Evolutionary conservation across 2,329 filamentous ascomycete species (phyloP).

Genomic region (Akanthomyces dipterigenus): DNA sequence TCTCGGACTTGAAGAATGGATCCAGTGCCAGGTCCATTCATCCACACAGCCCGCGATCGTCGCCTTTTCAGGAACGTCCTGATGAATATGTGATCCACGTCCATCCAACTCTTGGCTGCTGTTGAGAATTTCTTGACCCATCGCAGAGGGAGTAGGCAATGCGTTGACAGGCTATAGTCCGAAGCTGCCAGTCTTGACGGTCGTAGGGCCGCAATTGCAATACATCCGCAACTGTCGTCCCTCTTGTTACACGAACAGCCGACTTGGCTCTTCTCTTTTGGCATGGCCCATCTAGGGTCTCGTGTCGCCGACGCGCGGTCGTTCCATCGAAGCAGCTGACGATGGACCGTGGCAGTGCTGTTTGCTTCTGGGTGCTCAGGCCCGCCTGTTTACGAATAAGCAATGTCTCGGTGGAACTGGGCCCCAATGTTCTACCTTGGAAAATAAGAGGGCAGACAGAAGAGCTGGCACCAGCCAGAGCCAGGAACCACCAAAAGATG

Average conservation of each 20-base stretch:
- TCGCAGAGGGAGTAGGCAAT: too few relatives aligned
- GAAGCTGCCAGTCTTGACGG: not conserved
- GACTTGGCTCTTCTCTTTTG: not conserved
- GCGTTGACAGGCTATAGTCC: not conserved
- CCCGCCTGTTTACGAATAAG: not conserved
- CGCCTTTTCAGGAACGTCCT: not conserved
- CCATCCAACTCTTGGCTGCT: not conserved
- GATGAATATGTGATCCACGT: not conserved
- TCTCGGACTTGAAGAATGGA: not conserved
- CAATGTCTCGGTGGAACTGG: slow-evolving; percentile 6
- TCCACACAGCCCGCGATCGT: not conserved
- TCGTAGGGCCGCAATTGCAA: not conserved
- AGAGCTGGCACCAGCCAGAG: not conserved
- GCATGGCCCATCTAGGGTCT: not conserved
- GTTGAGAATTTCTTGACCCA: not conserved
- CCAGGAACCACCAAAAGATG: not conserved
- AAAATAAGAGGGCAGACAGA: not conserved
- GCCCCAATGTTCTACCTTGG: slow-evolving; percentile 4
- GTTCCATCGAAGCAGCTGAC: not conserved
- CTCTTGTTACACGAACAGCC: not conserved
- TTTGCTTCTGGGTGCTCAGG: slow-evolving; percentile 1
- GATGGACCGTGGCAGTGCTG: not conserved
- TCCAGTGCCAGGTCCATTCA: not conserved
- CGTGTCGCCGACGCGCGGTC: not conserved
- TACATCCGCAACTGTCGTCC: not conserved